A percentile compares a stretch with the other conserved stretches of the same genome.
phyloP scores from a whole-genome alignment of 495 filamentous ascomycete genomes.

The Bathelium albidoporum region DNA sequence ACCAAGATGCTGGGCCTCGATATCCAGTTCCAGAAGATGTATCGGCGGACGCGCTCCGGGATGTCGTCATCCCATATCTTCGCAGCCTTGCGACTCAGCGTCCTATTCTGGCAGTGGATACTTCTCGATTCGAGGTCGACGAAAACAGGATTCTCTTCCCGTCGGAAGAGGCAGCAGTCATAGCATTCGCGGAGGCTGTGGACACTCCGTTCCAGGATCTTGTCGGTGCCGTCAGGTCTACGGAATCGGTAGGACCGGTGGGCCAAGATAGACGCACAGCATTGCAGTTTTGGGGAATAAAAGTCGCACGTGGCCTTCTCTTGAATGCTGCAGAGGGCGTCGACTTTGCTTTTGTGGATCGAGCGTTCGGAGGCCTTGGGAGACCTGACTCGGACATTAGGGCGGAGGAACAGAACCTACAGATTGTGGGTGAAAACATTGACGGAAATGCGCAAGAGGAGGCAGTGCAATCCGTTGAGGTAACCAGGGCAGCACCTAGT shows the following conservation, averaged over 20 bases:
- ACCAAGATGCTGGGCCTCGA: slow-evolving; percentile 19
- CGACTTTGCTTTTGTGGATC: slow-evolving; percentile 49
- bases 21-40: slow-evolving; percentile 43
- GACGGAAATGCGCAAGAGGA: slow-evolving; percentile 19
- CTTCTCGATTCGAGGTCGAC: slow-evolving; percentile 49
- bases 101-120: slow-evolving; percentile 48
- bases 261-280: slow-evolving; percentile 33
- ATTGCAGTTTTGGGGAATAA: slow-evolving; percentile 50
- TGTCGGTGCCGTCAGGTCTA: slow-evolving; percentile 29
- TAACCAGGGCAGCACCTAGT: background rate
- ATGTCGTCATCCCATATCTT: slow-evolving; percentile 49
- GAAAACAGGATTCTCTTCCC: slow-evolving; percentile 41
- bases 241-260: slow-evolving; percentile 9
- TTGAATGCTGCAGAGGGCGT: slow-evolving; percentile 50
- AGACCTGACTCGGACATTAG: slow-evolving; percentile 21
- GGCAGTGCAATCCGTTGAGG: slow-evolving; percentile 4
- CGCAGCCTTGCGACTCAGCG: slow-evolving; percentile 37
- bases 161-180: slow-evolving; percentile 46
- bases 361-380: slow-evolving; percentile 52
- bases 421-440: slow-evolving; percentile 14
- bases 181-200: slow-evolving; percentile 45
- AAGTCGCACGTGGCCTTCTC: slow-evolving; percentile 51
- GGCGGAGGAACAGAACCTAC: slow-evolving; percentile 21
- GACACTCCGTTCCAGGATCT: slow-evolving; percentile 43
- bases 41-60: slow-evolving; percentile 42